Base-by-base conservation (phyloP, 805 yeast species). In the Kodamaea hsintzibuensis region DNA sequence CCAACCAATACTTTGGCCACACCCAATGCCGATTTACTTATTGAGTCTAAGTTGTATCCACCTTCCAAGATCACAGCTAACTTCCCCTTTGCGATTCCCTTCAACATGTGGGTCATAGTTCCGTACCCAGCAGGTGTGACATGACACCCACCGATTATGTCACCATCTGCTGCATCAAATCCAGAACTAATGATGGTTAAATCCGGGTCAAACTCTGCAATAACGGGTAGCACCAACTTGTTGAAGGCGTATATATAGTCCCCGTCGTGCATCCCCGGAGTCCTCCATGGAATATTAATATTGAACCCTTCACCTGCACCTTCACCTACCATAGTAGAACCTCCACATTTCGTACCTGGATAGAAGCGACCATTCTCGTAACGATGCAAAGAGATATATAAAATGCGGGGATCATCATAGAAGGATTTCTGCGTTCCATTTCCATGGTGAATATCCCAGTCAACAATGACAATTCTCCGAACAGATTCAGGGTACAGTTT, bases 401-500 rank as follows among this genome's bases (percentile, higher is more conserved):
- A 77, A 7, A 95, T 98, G 52, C 96, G 77, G 25, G 96, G 96
- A 66, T 95, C 97, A 58, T 89, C 82, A 60, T 83, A 83, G 62
- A 95, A 95, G 1, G 96, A 91, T 67, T 88, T 87, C 70, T 95
- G 99, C 1, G 99, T 95, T 40, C 99, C 99, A 69, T 95, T 95
- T 22, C 99, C 99, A 69, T 95, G 99, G 71, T 95, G 99, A 47
- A 95, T 91, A 70, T 95, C 99, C 99, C 99, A 95, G 70, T 95
- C 99, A 18, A 92, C 65, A 55, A 95, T 85, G 54, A 91, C 83
- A 40, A 95, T 89, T 61, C 82, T 82, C 57, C 96, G 78, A 6
- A 93, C 96, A 22, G 90, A 82, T 63, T 93, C 98, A 0, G 98
- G 97, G 68, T 91, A 93, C 53, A 82, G 78, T 60, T 85, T 85